Base-by-base conservation (phyloP, 2,329 filamentous ascomycete species). In the Sporothrix globosa region DNA sequence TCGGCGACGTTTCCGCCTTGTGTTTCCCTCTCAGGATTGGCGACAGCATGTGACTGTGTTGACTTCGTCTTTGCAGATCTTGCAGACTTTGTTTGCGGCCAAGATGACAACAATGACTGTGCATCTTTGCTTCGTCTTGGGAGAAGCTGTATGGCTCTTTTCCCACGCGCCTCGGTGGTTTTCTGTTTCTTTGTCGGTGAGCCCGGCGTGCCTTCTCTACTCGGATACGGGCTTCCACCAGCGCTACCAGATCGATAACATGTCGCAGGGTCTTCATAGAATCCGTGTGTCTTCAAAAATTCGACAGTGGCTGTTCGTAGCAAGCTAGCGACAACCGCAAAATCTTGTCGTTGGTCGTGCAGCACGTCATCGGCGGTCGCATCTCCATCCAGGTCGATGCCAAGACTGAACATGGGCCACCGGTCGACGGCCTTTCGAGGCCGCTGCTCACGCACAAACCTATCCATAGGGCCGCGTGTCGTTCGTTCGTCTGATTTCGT, bases 321-420 rank as follows among this genome's bases (percentile, higher is more conserved):
- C 2, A 97, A 82, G 56, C 91, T 87, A 0, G 86, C 74, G 1
- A 92, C 84, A 1, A 82, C 79, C 34, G 85, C 82, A n/a, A 92
- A 73, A 14, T 81, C 81, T 52, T 80, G 82, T 0, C 82, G 78
- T 39, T 82, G 81, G 14, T 85, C 81, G 68, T 85, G 81, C 1
- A 87, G 76, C 14, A 84, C 69, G 21, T 80, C 78, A n/a, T 82
- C 79, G 2, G 78, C 39, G n/a, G 80, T 78, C 1, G 75, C 72
- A 13, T 70, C 10, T 3, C 41, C 67, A 21, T 74, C 72, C 13
- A 85, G 75, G 2, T 83, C 80, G 48, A 97, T 86, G 39, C 87
- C 87, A n/a, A 98, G 80, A 75, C 90, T 91, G 76, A 97, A 98
- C 89, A 95, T 95, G 0, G 95, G 93, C 89, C 92, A 96, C 67